Evolutionary conservation across 1,139 yeast genomes (phyloP).

Genomic region (Suhomyces bolitotheri): DNA sequence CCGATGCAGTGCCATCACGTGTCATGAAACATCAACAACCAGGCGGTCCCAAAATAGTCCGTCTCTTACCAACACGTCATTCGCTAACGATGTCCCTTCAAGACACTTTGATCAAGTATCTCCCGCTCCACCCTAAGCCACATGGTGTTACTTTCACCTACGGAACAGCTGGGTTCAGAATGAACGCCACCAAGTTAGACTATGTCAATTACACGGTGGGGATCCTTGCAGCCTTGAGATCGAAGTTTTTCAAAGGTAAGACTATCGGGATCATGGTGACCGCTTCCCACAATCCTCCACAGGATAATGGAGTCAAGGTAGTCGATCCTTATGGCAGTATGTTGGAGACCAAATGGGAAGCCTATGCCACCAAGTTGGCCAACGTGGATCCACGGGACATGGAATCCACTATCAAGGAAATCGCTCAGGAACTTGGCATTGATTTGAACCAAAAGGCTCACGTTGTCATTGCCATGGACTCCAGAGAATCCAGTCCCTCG

Average conservation of each 20-base stretch:
- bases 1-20: too few species aligned
- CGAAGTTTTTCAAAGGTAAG: slow-evolving; percentile 65
- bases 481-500: slow-evolving; percentile 75
- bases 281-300: slow-evolving; percentile 94
- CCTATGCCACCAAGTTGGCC: slow-evolving; percentile 76
- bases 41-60: too few species aligned
- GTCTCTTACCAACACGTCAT: not conserved
- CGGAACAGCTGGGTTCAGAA: slow-evolving; percentile 98
- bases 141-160: slow-evolving; percentile 54
- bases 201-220: slow-evolving; percentile 87
- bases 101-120: slow-evolving; percentile 12
- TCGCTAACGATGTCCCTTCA: slow-evolving; percentile 14
- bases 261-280: slow-evolving; percentile 92
- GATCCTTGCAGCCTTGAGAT: slow-evolving; percentile 76
- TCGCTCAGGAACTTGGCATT: slow-evolving; percentile 38
- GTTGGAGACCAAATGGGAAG: slow-evolving; percentile 86
- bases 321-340: slow-evolving; percentile 94
- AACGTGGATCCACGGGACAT: slow-evolving; percentile 55
- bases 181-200: slow-evolving; percentile 68
- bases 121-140: slow-evolving; percentile 44
- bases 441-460: slow-evolving; percentile 38
- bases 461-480: slow-evolving; percentile 65
- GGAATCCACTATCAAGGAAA: slow-evolving; percentile 24
- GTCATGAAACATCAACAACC: too few species aligned
- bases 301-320: slow-evolving; percentile 93